Conservation (phyloP, 192 early-diverging fungal species). For the Polychytrium aggregatum region DNA sequence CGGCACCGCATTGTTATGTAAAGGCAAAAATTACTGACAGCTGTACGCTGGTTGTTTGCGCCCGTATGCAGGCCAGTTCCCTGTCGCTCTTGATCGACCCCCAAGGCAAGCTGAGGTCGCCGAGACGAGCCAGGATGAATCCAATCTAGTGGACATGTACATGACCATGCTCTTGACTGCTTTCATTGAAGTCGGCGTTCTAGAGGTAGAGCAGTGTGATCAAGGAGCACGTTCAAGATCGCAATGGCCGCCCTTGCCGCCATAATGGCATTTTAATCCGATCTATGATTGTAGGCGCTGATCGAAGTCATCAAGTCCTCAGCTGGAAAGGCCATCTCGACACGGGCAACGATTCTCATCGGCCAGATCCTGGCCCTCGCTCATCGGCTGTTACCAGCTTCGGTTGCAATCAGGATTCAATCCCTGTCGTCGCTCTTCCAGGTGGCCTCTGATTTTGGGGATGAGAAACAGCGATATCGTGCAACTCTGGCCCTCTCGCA, state of each 20-base stretch:
- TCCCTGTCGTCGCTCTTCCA: slow-evolving; percentile 61
- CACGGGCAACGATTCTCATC: slow-evolving; percentile 58
- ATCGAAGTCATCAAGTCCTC: slow-evolving; percentile 56
- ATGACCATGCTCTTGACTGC: slow-evolving; percentile 55
- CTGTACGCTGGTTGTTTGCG: neutral
- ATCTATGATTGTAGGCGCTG: slow-evolving; percentile 35
- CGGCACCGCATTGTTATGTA: neutral
- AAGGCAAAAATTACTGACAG: neutral
- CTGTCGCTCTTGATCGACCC: slow-evolving; percentile 8
- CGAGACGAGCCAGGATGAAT: slow-evolving; percentile 20
- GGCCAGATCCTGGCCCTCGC: slow-evolving; percentile 67
- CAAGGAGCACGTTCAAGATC: neutral
- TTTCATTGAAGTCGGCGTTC: slow-evolving; percentile 65
- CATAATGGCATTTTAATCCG: neutral
- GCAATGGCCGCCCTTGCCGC: slow-evolving; percentile 1
- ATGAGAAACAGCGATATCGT: slow-evolving; percentile 60
- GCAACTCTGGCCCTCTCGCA: slow-evolving; percentile 63
- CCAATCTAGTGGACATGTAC: slow-evolving; percentile 59
- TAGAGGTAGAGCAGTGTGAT: slow-evolving; percentile 18
- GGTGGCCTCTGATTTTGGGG: slow-evolving; percentile 63
- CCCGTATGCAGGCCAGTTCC: slow-evolving; percentile 7
- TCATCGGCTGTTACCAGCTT: slow-evolving; percentile 19
- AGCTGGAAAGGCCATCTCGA: slow-evolving; percentile 46
- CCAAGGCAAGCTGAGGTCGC: neutral
- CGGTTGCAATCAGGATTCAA: slow-evolving; percentile 21